Base-by-base conservation (phyloP, 805 yeast genomes). In the Candida alai region DNA sequence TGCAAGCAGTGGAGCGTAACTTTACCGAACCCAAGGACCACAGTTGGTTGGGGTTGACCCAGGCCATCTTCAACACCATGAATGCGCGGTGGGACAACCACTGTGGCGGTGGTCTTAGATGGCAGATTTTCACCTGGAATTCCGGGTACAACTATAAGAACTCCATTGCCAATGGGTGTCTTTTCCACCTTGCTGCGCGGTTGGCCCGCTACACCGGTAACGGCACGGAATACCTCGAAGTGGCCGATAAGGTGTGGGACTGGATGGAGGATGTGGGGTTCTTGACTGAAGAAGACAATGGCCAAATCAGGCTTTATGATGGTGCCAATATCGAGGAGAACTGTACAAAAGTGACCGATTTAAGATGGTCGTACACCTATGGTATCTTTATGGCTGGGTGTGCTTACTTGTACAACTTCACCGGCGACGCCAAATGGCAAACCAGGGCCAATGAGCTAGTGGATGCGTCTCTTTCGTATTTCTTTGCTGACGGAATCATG, bases 101-200 rank as follows among this genome's bases (percentile, higher is more conserved):
- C 36, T 90, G 98, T 63, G 74, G 70, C 28, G 97, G 98, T 39
- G 97, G 98, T 1, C 63, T 90, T 41, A 72, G 97, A 60, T 90
- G 97, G 97, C 97, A 90, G 66, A 90, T 90, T 51, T 90, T 81
- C 65, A 72, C 80, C 37, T 89, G 96, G 95, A 90, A 90, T 56
- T 72, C 86, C 5, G 98, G 97, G 42, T 90, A 88, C 56, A 84
- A 85, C 57, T 90, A 90, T 61, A 90, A 90, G 59, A 90, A 90
- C 58, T 67, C 96, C 23, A 86, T 89, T 39, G 73, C 94, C n/a
- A 89, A 86, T 58, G 97, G 95, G 18, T 84, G 89, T 32, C 65
- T 89, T 36, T 88, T 89, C 74, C 87, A 86, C 47, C 55, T 89
- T 25, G 94, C 84, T 12, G 93, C 96, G 1, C 71, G 97, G 43